phyloP scores from a whole-genome alignment of 768 basidiomycete species.

The Megacollybia marginata region DNA sequence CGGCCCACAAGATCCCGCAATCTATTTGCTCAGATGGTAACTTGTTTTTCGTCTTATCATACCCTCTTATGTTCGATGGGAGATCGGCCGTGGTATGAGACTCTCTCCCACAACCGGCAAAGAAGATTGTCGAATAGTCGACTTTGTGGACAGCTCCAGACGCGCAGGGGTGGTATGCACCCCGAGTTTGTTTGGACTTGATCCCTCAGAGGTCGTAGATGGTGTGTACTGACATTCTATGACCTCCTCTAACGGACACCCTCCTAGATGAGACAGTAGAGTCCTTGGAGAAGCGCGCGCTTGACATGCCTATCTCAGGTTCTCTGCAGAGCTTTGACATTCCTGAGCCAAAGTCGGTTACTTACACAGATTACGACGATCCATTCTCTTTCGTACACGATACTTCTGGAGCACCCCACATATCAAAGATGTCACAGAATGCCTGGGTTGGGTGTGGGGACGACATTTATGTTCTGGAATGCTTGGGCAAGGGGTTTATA shows the following conservation, averaged over 20 bases:
- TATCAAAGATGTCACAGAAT: constrained; percentile 44
- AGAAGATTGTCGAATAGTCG: constrained; percentile 78
- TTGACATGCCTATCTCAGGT: constrained; percentile 10
- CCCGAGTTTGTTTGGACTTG: constrained; percentile 82
- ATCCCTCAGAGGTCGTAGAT: constrained; percentile 62
- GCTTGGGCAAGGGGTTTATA: constrained; percentile 62
- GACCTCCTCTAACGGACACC: constrained; percentile 2
- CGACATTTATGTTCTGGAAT: constrained; percentile 66
- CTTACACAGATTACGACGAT: constrained; percentile 71
- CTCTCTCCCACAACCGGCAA: constrained; percentile 78
- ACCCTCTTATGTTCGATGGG: neutral
- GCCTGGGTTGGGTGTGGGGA: constrained; percentile 81
- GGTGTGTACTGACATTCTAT: constrained; percentile 27
- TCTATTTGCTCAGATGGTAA: constrained; percentile 88
- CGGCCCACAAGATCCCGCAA: constrained; percentile 87
- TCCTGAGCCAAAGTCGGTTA: constrained; percentile 54
- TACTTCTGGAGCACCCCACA: constrained; percentile 46
- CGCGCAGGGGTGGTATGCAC: constrained; percentile 71
- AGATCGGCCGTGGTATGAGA: constrained; percentile 93
- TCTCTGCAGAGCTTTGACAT: constrained; percentile 20
- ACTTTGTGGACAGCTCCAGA: constrained; percentile 75
- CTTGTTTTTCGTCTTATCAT: constrained; percentile 6
- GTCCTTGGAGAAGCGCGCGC: constrained; percentile 35
- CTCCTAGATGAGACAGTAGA: constrained; percentile 43
- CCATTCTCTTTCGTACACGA: constrained; percentile 53